Evolutionary conservation across 2,329 filamentous ascomycete species (phyloP).

Genomic region (Cercospora sp.): DNA sequence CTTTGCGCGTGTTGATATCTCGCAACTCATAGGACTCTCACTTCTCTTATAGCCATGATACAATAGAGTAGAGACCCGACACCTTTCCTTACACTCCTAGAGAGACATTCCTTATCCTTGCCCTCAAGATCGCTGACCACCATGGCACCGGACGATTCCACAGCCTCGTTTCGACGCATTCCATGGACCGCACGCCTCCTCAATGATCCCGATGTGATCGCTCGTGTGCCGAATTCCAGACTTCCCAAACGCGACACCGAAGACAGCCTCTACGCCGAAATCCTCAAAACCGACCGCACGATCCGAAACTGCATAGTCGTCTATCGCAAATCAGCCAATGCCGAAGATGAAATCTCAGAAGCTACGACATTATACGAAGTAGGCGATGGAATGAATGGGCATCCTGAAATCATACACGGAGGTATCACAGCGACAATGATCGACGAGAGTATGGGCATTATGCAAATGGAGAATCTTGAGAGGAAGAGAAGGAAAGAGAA

Average conservation of each 20-base stretch:
- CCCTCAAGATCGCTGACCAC: background rate
- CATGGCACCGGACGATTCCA: conserved; percentile 31
- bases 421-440: conserved; percentile 60
- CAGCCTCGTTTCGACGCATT: conserved; percentile 35
- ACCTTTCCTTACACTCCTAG: background rate
- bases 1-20: background rate
- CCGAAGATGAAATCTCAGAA: conserved; percentile 33
- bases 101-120: background rate
- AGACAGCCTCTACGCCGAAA: conserved; percentile 57
- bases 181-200: conserved; percentile 39
- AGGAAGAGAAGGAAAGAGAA: conserved; percentile 12
- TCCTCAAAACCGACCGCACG: conserved; percentile 54
- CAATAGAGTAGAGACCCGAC: background rate
- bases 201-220: conserved; percentile 41
- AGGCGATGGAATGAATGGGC: conserved; percentile 57
- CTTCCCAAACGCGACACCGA: conserved; percentile 44
- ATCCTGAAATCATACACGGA: conserved; percentile 56
- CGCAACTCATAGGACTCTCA: background rate
- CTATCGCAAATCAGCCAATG: conserved; percentile 43
- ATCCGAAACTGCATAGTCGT: conserved; percentile 51
- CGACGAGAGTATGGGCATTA: conserved; percentile 58
- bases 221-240: conserved; percentile 44
- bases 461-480: conserved; percentile 50
- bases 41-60: background rate
- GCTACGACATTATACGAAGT: conserved; percentile 48